Conservation (phyloP, 495 filamentous ascomycete genomes). For the Tuber borchii region DNA sequence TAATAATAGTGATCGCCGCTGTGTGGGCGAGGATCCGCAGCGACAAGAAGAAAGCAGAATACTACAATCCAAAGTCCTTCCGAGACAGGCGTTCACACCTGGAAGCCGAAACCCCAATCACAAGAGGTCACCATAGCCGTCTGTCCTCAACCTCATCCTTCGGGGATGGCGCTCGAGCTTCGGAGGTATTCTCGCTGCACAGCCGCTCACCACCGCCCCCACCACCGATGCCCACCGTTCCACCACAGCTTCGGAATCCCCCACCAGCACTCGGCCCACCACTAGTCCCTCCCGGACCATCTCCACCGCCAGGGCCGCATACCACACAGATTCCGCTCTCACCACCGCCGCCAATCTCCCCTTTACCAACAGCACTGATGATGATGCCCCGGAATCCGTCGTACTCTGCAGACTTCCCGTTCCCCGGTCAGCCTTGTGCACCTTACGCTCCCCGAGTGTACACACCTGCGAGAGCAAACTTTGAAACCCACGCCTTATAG, state of each 20-base stretch:
- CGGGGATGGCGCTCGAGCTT: conserved; percentile 25
- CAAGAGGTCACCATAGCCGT: conserved; percentile 24
- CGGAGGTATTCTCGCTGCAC: conserved; percentile 8
- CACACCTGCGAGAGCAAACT: conserved; percentile 23
- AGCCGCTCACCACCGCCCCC: conserved; percentile 26
- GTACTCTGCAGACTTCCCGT: conserved; percentile 7
- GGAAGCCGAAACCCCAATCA: conserved; percentile 25
- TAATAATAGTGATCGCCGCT: conserved; percentile 29
- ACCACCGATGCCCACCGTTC: conserved; percentile 21
- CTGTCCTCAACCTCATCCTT: conserved; percentile 38
- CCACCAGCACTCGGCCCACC: conserved; percentile 13
- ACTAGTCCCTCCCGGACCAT: not conserved
- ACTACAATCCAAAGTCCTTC: conserved; percentile 33
- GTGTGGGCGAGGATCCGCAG: conserved; percentile 36
- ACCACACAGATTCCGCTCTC: conserved; percentile 12
- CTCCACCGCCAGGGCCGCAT: not conserved
- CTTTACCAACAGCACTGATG: conserved; percentile 9
- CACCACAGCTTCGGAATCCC: conserved; percentile 21
- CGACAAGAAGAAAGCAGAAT: conserved; percentile 32
- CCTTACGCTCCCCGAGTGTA: conserved; percentile 24
- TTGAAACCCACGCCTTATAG: conserved; percentile 33
- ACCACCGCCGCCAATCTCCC: conserved; percentile 17
- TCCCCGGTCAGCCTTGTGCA: not conserved
- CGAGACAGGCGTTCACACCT: conserved; percentile 33
- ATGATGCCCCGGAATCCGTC: conserved; percentile 19